These are phyloP conservation scores for Fusarium sp. DNA, from an alignment of 2,329 filamentous ascomycete species.

Conservation along the genomic window DNA sequence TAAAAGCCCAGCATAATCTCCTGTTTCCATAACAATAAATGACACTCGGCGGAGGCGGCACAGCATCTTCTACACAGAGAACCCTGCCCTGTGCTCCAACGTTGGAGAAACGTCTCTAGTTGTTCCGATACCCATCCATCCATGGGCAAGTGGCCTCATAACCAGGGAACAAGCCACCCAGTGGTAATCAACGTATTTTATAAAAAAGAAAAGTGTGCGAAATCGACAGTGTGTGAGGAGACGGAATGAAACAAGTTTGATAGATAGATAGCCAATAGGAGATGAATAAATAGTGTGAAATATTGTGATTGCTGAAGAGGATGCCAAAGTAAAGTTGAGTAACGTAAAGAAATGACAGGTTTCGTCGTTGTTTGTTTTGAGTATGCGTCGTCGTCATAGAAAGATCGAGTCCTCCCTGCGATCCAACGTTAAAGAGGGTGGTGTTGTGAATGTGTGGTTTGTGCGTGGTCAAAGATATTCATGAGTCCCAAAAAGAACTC, in stretches of 20 bases:
- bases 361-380: constrained; percentile 8
- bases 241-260: background rate
- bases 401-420: constrained; percentile 10
- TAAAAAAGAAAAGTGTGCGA: background rate
- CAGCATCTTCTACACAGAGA: background rate
- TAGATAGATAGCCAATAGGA: background rate
- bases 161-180: background rate
- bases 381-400: constrained; percentile 24
- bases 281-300: background rate
- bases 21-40: background rate
- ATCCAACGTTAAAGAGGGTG: constrained; percentile 19
- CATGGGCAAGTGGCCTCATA: background rate
- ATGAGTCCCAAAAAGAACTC: constrained; percentile 12
- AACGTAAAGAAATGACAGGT: constrained; percentile 21
- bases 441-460: constrained; percentile 3
- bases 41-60: background rate
- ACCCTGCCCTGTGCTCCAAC: background rate
- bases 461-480: constrained; percentile 17
- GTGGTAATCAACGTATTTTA: background rate
- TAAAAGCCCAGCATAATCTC: background rate
- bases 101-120: background rate
- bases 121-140: background rate
- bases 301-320: background rate
- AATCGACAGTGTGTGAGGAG: background rate
- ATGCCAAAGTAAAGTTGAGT: background rate